These are phyloP conservation scores for Auriculariales sp. DNA, from an alignment of 768 basidiomycete genomes.

Conservation along the genomic window DNA sequence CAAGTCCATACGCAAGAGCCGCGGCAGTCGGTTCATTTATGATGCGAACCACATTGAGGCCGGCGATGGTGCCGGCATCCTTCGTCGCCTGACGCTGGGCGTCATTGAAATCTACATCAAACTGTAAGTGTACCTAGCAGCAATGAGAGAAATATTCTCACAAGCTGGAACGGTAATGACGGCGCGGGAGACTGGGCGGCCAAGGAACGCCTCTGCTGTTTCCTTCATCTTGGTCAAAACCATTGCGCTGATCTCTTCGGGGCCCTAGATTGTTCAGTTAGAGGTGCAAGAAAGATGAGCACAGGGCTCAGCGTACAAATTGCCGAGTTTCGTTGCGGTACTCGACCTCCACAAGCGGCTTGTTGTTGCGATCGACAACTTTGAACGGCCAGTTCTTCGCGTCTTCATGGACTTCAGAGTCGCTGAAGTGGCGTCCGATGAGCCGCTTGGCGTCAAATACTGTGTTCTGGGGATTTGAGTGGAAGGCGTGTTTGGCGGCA, in stretches of 20 bases:
- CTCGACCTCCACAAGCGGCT: conserved; percentile 27
- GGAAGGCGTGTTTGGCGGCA: conserved; percentile 36
- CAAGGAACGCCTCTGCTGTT: conserved; percentile 32
- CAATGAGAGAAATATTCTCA: conserved; percentile 3
- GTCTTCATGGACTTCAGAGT: conserved; percentile 24
- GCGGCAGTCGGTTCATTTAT: conserved; percentile 37
- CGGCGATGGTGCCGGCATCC: conserved; percentile 31
- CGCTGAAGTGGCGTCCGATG: conserved; percentile 19
- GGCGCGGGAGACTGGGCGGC: conserved; percentile 28
- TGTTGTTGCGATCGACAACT: conserved; percentile 22
- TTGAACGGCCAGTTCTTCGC: conserved; percentile 27
- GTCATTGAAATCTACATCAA: conserved; percentile 25
- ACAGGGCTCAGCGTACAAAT: conserved; percentile 20
- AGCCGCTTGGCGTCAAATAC: conserved; percentile 33
- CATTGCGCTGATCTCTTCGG: conserved; percentile 31
- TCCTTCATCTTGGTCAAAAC: conserved; percentile 33
- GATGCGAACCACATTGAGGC: conserved; percentile 30
- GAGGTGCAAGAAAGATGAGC: background rate
- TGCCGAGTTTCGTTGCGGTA: conserved; percentile 26
- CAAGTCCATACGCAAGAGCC: conserved; percentile 33
- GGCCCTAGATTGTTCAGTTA: conserved; percentile 13
- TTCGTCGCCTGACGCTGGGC: conserved; percentile 32
- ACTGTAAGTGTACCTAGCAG: background rate
- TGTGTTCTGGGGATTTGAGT: conserved; percentile 31
- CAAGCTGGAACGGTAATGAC: conserved; percentile 32